Base-by-base conservation (phyloP, 768 basidiomycete genomes). In the Rhodotorula graminis region DNA sequence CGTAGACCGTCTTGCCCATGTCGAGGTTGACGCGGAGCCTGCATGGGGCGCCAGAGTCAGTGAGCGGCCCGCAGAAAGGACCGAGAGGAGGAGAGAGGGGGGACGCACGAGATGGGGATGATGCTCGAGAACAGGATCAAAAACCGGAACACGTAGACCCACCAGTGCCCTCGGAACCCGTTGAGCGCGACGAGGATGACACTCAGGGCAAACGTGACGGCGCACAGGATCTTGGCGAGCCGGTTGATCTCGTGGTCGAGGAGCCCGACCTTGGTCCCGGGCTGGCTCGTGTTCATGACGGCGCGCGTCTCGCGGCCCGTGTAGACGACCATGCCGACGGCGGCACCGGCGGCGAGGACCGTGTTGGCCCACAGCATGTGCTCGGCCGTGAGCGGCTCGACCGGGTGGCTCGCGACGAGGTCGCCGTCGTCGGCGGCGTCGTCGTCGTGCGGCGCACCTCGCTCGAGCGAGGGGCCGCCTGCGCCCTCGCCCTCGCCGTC, bases 1-100 rank as follows among this genome's bases (percentile, higher is more conserved):
- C 93, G 77, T 99, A 99, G 56, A 98, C 90, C 2, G 94, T 98
- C 82, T 99, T 99, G 68, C 96, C 96, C 94, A 99, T 98, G 81
- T 99, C 96, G 65, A 99, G 85, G 77, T 99, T 99, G 65, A 99
- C 95, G n/a, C 96, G 90, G 67, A 99, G 84, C 85, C 94, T 97
- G 80, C 12, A 31, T 21, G 0, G 18, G 29, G 31, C 10, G 46
- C 27, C 33, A 23, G 33, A 25, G 50, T 37, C 3, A 11, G 8
- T 23, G 21, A 15, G 37, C 4, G 31, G 6, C 55, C 9, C 3
- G 0, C 27, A 15, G 21, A 21, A 16, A 46, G 58, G 53, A 40
- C 29, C 31, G 58, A 25, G 42, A 3, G 64, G 47, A 10, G 7
- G 55, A 27, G 42, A 58, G 23, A 64, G 29, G 25, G 15, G 64